phyloP scores from a whole-genome alignment of 169 alveolate genomes.

The Toxoplasma gondii region DNA sequence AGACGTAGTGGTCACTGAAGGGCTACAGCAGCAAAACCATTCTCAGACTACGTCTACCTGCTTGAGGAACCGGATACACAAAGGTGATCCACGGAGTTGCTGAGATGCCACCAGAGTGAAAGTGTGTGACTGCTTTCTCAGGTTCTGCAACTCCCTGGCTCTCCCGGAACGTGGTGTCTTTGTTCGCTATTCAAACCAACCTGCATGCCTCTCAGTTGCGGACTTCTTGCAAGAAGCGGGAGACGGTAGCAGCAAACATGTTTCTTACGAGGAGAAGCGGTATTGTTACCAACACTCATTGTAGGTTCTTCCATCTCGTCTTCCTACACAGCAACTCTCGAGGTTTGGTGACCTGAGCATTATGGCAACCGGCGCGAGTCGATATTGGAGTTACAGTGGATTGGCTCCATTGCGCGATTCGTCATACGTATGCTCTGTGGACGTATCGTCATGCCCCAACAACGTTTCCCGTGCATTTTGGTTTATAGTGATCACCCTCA shows the following conservation, averaged over 20 bases:
- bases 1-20: background rate
- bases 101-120: background rate
- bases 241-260: background rate
- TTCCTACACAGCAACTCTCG: background rate
- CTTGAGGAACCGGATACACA: background rate
- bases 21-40: background rate
- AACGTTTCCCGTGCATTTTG: background rate
- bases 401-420: background rate
- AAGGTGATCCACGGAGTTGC: background rate
- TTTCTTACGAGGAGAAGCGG: background rate
- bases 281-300: background rate
- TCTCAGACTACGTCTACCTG: constrained; percentile 8
- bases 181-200: background rate
- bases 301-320: background rate
- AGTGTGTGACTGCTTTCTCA: background rate
- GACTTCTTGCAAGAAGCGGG: constrained; percentile 6
- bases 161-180: background rate
- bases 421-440: background rate
- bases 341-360: background rate
- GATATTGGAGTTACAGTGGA: background rate
- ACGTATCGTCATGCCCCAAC: background rate
- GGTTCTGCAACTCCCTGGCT: constrained; percentile 32
- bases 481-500: background rate
- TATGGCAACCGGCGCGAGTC: background rate
- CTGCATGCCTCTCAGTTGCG: background rate